Percentiles rank a stretch among this genome's conserved stretches.
phyloP scores from a whole-genome alignment of 495 filamentous ascomycete genomes.

The Parathielavia hyrcaniae region DNA sequence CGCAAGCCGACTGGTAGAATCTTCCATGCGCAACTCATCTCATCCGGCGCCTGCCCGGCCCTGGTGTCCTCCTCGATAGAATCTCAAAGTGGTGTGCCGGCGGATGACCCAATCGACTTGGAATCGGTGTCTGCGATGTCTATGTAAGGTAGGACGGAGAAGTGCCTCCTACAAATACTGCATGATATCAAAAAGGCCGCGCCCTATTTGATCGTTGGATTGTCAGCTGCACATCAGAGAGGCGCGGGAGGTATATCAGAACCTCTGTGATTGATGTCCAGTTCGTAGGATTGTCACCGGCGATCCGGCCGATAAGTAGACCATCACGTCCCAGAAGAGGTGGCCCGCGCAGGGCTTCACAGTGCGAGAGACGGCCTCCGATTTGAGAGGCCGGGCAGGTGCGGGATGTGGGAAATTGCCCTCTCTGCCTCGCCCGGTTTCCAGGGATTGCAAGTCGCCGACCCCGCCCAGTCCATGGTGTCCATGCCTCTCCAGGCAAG shows the following conservation, averaged over 20 bases:
- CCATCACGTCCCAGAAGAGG: not conserved
- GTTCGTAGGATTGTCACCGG: constrained; percentile 5
- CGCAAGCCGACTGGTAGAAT: constrained; percentile 9
- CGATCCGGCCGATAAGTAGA: constrained; percentile 9
- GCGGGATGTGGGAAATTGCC: constrained; percentile 16
- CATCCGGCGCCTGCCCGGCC: no score
- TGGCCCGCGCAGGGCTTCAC: not conserved
- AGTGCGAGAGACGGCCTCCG: constrained; percentile 1
- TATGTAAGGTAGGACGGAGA: no score
- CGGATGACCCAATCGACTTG: no score
- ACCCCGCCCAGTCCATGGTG: constrained; percentile 12
- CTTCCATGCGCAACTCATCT: not conserved
- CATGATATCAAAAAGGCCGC: no score
- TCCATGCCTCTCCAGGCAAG: constrained; percentile 12
- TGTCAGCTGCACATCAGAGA: constrained; percentile 8
- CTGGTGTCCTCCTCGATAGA: no score
- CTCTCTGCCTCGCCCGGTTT: constrained; percentile 1
- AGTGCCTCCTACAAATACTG: no score
- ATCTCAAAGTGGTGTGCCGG: no score
- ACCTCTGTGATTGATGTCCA: constrained; percentile 15
- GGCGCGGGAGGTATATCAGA: no score
- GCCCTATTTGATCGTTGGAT: not conserved
- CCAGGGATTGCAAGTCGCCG: constrained; percentile 12
- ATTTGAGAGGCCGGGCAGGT: not conserved
- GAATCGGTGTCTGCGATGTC: no score